Evolutionary conservation across 257 asterid species (phyloP), one percentile per base, ranked within the genome.

Genomic region (Leptodermis oblonga): DNA sequence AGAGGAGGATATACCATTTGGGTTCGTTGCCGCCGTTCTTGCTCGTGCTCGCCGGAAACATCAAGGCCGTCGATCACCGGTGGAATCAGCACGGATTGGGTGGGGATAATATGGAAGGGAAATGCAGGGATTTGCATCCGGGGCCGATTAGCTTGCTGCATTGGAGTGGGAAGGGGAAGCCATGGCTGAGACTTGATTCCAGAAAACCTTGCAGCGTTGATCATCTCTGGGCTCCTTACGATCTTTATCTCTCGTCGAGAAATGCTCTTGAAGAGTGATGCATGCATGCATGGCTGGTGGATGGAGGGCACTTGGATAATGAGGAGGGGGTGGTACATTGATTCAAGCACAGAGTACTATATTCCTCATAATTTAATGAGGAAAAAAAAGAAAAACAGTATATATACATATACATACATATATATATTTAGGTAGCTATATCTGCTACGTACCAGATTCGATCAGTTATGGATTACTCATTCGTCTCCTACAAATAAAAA

Each of bases 131-230:
- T 37, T 70, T 88, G 74, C 93, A 88, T 62, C 96, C 96, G 0
- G 93, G 96, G 3, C 96, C 91, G 5, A 83, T 88, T 31, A 88
- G 96, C 45, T 70, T 88, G 2, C 76, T 88, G 7, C 93, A 86
- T 78, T 88, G 96, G 96, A 88, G 93, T 70, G 96, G 96, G 9
- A 87, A 88, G 56, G 96, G 96, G n/a, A 88, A 88, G 80, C 93
- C 93, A 14, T 88, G 96, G 96, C 49, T 85, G 81, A 83, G 96
- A 74, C 34, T 87, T 73, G 94, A 89, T 68, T 87, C 96, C 0
- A 77, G 87, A 60, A 87, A 75, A 52, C 90, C 94, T 22, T 89
- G 96, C 62, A 77, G 33, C 18, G 94, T 87, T 45, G 96, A 89
- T 81, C 89, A 83, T 76, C 70, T 87, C 8, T 89, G 96, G 96